Conservation (phyloP, 257 asterid genomes). For the Solanum bulbocastanum region DNA sequence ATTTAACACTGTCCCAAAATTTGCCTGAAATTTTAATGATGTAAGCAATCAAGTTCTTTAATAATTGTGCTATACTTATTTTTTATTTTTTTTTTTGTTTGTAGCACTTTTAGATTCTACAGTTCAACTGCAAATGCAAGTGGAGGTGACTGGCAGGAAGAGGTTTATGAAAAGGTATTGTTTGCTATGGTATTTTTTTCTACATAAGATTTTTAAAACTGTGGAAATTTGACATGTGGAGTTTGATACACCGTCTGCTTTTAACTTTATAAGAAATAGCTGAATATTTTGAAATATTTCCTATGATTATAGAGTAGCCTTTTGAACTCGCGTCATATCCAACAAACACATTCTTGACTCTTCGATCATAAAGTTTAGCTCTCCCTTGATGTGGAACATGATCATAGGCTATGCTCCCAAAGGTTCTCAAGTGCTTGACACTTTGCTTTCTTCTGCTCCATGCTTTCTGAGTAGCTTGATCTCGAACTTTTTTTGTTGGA, state of each 20-base stretch:
- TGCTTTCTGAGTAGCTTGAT: no score
- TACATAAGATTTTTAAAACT: neutral
- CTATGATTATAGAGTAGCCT: neutral
- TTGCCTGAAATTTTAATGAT: neutral
- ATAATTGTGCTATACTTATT: neutral
- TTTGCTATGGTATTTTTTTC: neutral
- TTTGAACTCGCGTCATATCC: no score
- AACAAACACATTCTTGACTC: no score
- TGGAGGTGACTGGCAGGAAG: constrained; percentile 90
- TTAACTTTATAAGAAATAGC: neutral
- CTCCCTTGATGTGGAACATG: no score
- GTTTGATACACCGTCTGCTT: neutral
- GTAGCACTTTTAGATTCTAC: constrained; percentile 67
- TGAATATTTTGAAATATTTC: neutral
- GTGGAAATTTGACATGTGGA: neutral
- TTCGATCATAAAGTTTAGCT: no score
- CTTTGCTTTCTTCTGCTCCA: no score
- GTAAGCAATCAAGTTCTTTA: neutral
- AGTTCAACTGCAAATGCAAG: constrained; percentile 54
- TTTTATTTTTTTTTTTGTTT: neutral
- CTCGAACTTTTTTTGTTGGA: no score
- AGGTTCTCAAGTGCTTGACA: no score
- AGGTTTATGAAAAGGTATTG: constrained; percentile 56
- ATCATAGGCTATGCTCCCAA: no score
- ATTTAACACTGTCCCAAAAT: neutral